Evolutionary conservation across 2,329 filamentous ascomycete species (phyloP).

Genomic region (Trichothecium roseum): DNA sequence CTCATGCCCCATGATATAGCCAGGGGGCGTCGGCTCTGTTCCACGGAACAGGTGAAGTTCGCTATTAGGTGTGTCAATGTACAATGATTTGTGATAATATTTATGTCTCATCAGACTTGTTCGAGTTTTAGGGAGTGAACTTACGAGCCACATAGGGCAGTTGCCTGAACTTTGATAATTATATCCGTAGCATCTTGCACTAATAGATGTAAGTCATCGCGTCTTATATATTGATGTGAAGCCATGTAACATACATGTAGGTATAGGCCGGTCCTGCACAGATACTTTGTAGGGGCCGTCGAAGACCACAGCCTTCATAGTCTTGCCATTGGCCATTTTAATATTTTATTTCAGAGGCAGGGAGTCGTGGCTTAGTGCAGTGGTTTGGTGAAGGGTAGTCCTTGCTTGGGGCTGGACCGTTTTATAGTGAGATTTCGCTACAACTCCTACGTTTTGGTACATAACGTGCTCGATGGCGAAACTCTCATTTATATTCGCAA

Average conservation of each 20-base stretch:
- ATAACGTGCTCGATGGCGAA: too few species aligned
- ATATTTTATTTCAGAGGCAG: slow-evolving; percentile 43
- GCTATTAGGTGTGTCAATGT: slow-evolving; percentile 27
- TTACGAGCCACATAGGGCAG: slow-evolving; percentile 81
- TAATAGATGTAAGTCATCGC: slow-evolving; percentile 28
- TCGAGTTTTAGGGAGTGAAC: slow-evolving; percentile 15
- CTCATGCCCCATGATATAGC: slow-evolving; percentile 70
- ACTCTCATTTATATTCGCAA: too few species aligned
- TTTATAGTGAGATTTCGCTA: too few species aligned
- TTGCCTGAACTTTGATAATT: slow-evolving; percentile 72
- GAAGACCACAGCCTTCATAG: slow-evolving; percentile 86
- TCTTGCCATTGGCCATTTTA: slow-evolving; percentile 35
- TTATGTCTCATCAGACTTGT: too few species aligned
- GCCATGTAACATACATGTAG: slow-evolving; percentile 49
- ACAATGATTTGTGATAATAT: not conserved
- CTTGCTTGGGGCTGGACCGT: too few species aligned
- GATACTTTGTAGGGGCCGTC: slow-evolving; percentile 66
- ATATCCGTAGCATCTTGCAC: slow-evolving; percentile 64
- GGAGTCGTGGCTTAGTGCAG: not conserved
- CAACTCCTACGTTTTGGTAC: too few species aligned
- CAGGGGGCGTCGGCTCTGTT: slow-evolving; percentile 56
- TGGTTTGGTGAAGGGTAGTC: too few species aligned
- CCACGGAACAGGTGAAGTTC: slow-evolving; percentile 84
- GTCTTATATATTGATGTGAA: slow-evolving; percentile 15
- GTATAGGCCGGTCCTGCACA: slow-evolving; percentile 70